Conservation (phyloP, 2,329 filamentous ascomycete species). For the Penicillium sp. region DNA sequence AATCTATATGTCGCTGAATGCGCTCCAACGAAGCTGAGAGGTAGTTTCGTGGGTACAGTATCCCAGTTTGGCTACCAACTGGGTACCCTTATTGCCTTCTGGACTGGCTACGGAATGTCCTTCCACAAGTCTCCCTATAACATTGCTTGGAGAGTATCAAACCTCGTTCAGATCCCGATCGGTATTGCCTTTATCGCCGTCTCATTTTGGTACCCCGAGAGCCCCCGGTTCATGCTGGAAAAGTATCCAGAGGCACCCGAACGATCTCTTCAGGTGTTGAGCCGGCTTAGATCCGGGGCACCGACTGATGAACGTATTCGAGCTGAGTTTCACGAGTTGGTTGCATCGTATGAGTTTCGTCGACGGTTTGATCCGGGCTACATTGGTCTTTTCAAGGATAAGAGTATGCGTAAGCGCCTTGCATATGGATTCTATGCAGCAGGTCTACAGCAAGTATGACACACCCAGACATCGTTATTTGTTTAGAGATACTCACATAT, state of each 20-base stretch:
- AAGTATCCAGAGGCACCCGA: conserved; percentile 34
- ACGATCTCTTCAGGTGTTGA: conserved; percentile 27
- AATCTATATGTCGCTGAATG: conserved; percentile 45
- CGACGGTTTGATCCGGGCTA: conserved; percentile 32
- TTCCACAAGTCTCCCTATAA: conserved; percentile 41
- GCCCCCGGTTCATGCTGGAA: conserved; percentile 36
- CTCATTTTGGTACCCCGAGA: conserved; percentile 41
- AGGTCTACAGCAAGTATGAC: conserved; percentile 27
- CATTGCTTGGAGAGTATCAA: conserved; percentile 44
- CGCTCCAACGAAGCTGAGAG: conserved; percentile 38
- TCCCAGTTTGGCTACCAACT: conserved; percentile 39
- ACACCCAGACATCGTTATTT: neutral
- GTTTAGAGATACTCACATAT: neutral
- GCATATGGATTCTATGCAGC: conserved; percentile 38
- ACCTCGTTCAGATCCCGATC: conserved; percentile 42
- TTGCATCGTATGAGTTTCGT: conserved; percentile 35
- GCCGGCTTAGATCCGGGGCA: conserved; percentile 31
- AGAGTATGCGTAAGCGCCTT: conserved; percentile 36
- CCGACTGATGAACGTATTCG: conserved; percentile 30
- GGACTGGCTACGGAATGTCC: conserved; percentile 44
- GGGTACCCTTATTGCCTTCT: conserved; percentile 45
- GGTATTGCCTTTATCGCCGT: conserved; percentile 35
- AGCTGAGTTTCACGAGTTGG: conserved; percentile 38
- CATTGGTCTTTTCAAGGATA: conserved; percentile 24
- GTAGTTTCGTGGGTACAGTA: conserved; percentile 36